phyloP scores from a whole-genome alignment of 2,329 filamentous ascomycete species.

The Ascosphaera apis region DNA sequence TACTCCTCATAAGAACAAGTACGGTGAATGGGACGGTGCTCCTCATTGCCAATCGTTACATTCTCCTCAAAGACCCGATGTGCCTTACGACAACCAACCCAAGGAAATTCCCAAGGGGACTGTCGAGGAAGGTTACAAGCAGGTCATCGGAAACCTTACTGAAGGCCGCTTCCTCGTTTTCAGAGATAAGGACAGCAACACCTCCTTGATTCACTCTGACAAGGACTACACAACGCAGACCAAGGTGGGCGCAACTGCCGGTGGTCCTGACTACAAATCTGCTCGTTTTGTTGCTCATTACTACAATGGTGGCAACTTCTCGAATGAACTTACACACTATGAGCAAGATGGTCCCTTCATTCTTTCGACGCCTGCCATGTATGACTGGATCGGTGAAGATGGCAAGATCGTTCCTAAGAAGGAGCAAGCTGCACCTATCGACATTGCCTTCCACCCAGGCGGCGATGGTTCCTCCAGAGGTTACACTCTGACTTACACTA shows the following conservation, averaged over 20 bases:
- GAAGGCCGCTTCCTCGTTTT: conserved; percentile 33
- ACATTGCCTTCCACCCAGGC: not conserved
- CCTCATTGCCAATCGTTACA: conserved; percentile 22
- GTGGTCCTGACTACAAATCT: conserved; percentile 8
- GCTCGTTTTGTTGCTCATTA: not conserved
- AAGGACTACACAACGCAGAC: conserved; percentile 10
- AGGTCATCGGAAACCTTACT: conserved; percentile 27
- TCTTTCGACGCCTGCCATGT: not conserved
- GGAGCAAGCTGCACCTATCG: not conserved
- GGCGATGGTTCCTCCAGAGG: not conserved
- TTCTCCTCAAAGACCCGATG: conserved; percentile 17
- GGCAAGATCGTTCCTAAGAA: not conserved
- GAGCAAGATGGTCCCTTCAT: not conserved
- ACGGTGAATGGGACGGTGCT: conserved; percentile 24
- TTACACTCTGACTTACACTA: not conserved
- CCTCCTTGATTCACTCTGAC: conserved; percentile 14
- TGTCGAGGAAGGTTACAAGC: conserved; percentile 31
- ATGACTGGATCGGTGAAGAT: not conserved
- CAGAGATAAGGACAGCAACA: conserved; percentile 19
- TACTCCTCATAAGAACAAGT: conserved; percentile 19
- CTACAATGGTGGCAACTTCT: not conserved
- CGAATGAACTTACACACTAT: not conserved
- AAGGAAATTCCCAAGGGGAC: conserved; percentile 14
- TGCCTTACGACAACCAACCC: conserved; percentile 25
- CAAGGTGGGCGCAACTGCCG: conserved; percentile 3